Evolutionary conservation across 2,329 filamentous ascomycete species (phyloP), one percentile per base, ranked within the genome.

Genomic region (Chaetomium globosum): DNA sequence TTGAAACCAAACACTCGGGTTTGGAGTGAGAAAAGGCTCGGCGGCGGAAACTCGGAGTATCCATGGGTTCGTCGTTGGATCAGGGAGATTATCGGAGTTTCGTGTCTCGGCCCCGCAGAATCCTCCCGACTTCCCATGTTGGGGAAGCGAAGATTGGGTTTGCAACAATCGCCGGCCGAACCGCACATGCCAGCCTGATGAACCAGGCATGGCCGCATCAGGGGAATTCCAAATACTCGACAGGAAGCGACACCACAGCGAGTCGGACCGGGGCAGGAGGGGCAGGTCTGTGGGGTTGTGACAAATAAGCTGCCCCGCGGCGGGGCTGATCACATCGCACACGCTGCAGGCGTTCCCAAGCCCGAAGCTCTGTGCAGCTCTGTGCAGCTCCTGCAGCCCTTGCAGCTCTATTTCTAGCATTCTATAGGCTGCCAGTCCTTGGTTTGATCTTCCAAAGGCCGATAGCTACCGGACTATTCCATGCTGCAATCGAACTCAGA

Each of bases 211-310:
- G 21, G 46, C n/a, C 30, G 46, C 31, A 60, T 43, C 23, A 13
- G 30, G 46, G 33, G 36, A 63, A 66, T 66, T 66, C 64, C 64
- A 66, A 66, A 66, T 66, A 60, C 49, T 58, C 46, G n/a, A 26
- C 53, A 26, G 54, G 19, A 36, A 36, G 12, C n/a, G 19, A 23
- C 33, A 9, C 7, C 19, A n/a, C 23, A 39, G 8, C 33, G 54
- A 28, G 31, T 19, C 21, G 23, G 51, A 28, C 28, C 28, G 59
- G 33, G 33, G 53, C 23, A 26, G 43, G 39, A 48, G 55, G 36
- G 53, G 53, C 31, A 61, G 49, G 23, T 26, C 9, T n/a, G 61
- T 64, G 56, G 52, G 51, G 63, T 19, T n/a, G 51, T 64, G 57
- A 57, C 63, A 56, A 60, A 61, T 57, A 51, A 31, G 46, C 54